Conservation (phyloP, 495 filamentous ascomycete genomes). For the Lophiostoma macrostomum region DNA sequence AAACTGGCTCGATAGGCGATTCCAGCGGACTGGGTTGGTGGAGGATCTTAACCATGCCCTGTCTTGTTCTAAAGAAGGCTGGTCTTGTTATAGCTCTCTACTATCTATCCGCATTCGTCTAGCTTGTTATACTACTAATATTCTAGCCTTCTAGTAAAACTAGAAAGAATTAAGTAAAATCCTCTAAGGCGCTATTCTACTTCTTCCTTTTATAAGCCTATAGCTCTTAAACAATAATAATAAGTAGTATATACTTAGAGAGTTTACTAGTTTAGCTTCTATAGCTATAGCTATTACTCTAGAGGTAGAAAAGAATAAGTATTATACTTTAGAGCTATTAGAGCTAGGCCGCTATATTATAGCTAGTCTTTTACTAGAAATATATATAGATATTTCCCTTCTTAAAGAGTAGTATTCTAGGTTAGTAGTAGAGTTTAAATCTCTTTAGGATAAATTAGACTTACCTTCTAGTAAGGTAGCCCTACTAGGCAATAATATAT, state of each 20-base stretch:
- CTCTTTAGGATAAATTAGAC: no score
- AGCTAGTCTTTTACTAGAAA: no score
- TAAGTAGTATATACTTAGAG: not conserved
- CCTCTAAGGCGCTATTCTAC: not conserved
- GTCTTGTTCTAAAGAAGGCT: not conserved
- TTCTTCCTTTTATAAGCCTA: not conserved
- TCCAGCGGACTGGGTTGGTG: not conserved
- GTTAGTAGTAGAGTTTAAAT: no score
- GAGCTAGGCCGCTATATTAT: no score
- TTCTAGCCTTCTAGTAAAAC: not conserved
- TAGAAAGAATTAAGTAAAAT: not conserved
- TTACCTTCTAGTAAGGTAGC: no score
- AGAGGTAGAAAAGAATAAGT: no score
- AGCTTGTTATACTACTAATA: not conserved
- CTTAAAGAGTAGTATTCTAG: no score
- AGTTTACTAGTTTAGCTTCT: not conserved
- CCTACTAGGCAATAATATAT: not conserved
- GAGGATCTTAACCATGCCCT: not conserved
- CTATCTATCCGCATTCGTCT: not conserved
- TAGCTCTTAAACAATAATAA: not conserved
- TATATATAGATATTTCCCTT: no score
- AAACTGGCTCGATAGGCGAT: not conserved
- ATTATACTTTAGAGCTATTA: no score
- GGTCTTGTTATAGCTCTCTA: not conserved
- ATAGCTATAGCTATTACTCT: no score